phyloP scores from a whole-genome alignment of 2,329 filamentous ascomycete genomes.

The Davidsoniella virescens region DNA sequence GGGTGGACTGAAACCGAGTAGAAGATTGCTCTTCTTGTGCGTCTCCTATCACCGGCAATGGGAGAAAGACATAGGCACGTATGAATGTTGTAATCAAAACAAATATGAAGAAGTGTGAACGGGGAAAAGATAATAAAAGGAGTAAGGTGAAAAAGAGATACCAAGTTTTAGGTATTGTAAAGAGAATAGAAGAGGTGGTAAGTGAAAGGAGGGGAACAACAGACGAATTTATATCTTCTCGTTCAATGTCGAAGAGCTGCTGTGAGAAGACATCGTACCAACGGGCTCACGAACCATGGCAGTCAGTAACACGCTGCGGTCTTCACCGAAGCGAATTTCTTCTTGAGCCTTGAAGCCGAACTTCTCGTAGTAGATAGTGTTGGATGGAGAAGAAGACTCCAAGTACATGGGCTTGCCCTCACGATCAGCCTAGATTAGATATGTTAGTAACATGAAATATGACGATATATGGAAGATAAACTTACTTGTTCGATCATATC shows the following conservation, averaged over 20 bases:
- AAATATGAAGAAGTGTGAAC: constrained; percentile 3
- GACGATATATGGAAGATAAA: constrained; percentile 11
- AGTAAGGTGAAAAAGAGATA: neutral
- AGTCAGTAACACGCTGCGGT: constrained; percentile 44
- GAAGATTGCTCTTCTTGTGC: constrained; percentile 1
- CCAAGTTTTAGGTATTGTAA: neutral
- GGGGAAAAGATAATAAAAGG: neutral
- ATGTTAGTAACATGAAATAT: neutral
- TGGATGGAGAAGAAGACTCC: constrained; percentile 55
- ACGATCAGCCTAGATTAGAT: constrained; percentile 40
- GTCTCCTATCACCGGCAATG: too few relatives aligned
- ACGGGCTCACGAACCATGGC: constrained; percentile 69
- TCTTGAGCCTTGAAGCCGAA: constrained; percentile 54
- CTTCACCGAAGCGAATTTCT: constrained; percentile 46
- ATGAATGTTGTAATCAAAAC: neutral
- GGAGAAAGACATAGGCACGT: neutral
- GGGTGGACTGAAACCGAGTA: neutral
- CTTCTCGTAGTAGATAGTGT: constrained; percentile 56
- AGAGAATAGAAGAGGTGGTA: neutral
- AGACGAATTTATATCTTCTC: constrained; percentile 6
- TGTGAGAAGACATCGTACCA: constrained; percentile 15
- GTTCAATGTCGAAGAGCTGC: constrained; percentile 13
- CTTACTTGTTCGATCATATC: constrained; percentile 48
- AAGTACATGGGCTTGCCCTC: constrained; percentile 58
- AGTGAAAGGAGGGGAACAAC: neutral